Conservation (phyloP, 306 rosid genomes). For the Cyamopsis tetragonoloba region DNA sequence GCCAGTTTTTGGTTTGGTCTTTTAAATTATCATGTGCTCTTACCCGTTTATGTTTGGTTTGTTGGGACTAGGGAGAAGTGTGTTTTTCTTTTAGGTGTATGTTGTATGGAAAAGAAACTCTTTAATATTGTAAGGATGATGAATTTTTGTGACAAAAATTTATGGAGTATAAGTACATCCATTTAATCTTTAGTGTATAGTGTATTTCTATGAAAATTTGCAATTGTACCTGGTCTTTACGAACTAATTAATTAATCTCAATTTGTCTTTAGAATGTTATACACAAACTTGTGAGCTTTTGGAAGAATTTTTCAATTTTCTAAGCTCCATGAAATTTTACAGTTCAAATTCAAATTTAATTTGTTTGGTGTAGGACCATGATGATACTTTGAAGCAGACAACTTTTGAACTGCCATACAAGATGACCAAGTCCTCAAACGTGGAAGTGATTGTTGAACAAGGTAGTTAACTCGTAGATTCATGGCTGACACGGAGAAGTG, state of each 20-base stretch:
- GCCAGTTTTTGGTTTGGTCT: neutral
- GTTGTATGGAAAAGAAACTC: neutral
- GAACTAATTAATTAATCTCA: neutral
- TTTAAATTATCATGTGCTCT: neutral
- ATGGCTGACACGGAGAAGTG: no score
- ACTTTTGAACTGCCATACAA: constrained; percentile 77
- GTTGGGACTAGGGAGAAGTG: neutral
- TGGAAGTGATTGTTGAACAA: constrained; percentile 91
- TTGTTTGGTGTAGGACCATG: constrained; percentile 69
- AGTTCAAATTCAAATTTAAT: constrained; percentile 12
- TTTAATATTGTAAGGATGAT: neutral
- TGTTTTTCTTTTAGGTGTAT: neutral
- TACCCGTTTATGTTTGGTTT: neutral
- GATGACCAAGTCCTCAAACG: constrained; percentile 95
- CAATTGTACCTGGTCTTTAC: neutral
- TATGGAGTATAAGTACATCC: no score
- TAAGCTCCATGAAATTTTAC: neutral
- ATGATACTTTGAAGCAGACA: constrained; percentile 86
- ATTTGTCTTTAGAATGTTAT: neutral
- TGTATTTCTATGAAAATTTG: neutral
- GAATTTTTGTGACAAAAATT: neutral
- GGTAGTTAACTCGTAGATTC: no score
- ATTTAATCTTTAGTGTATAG: no score
- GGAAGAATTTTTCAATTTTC: neutral
- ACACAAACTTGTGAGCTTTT: neutral